Percentiles rank a stretch among this genome's conserved stretches.
Conservation (phyloP, 768 basidiomycete species). For the Boletus rubropictus region DNA sequence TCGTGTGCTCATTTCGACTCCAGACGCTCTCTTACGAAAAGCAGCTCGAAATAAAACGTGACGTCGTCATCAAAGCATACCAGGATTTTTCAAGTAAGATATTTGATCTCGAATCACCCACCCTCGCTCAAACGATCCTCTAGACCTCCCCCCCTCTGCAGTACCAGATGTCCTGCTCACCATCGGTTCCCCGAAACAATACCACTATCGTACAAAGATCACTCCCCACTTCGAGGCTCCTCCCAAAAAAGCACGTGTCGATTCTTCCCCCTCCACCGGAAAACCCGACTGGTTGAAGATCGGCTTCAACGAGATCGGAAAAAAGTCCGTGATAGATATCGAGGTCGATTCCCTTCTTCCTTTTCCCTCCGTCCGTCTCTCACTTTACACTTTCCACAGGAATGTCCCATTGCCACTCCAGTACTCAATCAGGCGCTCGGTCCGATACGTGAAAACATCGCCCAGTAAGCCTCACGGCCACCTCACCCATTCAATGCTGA, state of each 20-base stretch:
- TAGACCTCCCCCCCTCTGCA: constrained; percentile 45
- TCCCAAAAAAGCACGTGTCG: constrained; percentile 36
- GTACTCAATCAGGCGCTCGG: constrained; percentile 66
- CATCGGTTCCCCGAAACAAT: constrained; percentile 82
- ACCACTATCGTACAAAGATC: constrained; percentile 92
- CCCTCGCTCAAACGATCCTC: constrained; percentile 6
- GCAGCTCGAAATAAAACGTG: constrained; percentile 82
- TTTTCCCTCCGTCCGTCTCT: background rate
- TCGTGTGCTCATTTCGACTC: background rate
- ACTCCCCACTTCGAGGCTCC: constrained; percentile 93
- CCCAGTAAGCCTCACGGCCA: constrained; percentile 43
- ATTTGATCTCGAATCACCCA: constrained; percentile 19
- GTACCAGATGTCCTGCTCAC: constrained; percentile 70
- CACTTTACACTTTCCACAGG: constrained; percentile 37
- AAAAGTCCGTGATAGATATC: constrained; percentile 77
- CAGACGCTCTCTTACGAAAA: constrained; percentile 84
- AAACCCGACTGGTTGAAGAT: constrained; percentile 74
- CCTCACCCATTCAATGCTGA: constrained; percentile 2
- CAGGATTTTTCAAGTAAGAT: constrained; percentile 54
- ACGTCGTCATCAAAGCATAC: constrained; percentile 82
- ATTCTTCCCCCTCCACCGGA: background rate
- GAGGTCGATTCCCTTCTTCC: constrained; percentile 49
- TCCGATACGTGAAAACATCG: constrained; percentile 57
- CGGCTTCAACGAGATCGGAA: constrained; percentile 82
- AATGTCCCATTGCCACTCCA: constrained; percentile 86